Conservation (phyloP, 2,329 filamentous ascomycete genomes). For the Fusarium globosum region DNA sequence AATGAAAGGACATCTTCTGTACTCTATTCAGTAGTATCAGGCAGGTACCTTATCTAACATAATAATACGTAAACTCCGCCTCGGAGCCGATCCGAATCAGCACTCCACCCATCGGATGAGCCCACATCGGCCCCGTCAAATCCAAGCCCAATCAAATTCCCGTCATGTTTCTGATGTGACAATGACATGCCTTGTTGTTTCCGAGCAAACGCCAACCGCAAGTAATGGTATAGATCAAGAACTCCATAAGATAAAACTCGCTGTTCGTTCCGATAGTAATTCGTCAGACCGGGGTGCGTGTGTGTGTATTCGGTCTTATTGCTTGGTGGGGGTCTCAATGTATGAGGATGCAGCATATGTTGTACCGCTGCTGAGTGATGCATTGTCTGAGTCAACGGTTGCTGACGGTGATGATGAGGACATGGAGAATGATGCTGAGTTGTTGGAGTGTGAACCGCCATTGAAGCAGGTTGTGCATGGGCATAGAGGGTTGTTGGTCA, state of each 20-base stretch:
- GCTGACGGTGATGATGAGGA: constrained; percentile 9
- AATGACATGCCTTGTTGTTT: constrained; percentile 15
- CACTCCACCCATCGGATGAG: constrained; percentile 1
- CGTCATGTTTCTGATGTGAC: neutral
- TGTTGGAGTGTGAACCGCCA: constrained; percentile 33
- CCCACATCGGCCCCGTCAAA: constrained; percentile 27
- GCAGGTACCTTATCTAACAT: neutral
- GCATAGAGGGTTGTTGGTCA: constrained; percentile 49
- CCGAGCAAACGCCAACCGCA: constrained; percentile 36
- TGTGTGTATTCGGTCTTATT: constrained; percentile 18
- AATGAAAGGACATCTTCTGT: neutral
- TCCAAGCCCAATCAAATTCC: neutral
- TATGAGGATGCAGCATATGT: constrained; percentile 38
- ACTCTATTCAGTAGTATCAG: neutral
- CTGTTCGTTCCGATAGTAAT: constrained; percentile 18
- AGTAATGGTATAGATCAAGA: constrained; percentile 34
- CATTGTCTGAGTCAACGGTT: constrained; percentile 36
- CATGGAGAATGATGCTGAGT: constrained; percentile 27
- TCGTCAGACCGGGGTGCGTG: constrained; percentile 1
- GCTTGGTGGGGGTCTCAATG: constrained; percentile 36
- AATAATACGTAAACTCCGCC: constrained; percentile 6
- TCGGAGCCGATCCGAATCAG: constrained; percentile 29
- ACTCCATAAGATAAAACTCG: constrained; percentile 6
- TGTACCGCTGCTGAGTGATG: constrained; percentile 40
- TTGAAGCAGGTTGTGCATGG: constrained; percentile 53